Evolutionary conservation across 2,329 filamentous ascomycete genomes (phyloP), one percentile per base, ranked within the genome.

Genomic region (Aspergillus fumigatus): DNA sequence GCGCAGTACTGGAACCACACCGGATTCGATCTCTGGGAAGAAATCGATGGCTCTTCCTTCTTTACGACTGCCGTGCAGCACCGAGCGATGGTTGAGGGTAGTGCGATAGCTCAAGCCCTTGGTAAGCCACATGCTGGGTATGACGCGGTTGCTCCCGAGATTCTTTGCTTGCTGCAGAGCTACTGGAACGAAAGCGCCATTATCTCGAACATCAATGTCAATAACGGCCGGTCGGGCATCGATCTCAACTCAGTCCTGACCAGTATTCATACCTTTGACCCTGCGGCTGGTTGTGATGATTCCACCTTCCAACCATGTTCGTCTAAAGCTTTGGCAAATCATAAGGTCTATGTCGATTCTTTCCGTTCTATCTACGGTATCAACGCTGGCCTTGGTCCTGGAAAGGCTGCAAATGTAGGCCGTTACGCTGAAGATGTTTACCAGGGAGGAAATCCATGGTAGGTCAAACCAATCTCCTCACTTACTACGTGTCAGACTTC

Each of bases 11-110:
- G 78, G 74, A 82, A 81, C 57, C 25, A 58, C 17, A 79, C 77
- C 3, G 78, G 78, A 3, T 93, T 86, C 64, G 90, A 94, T 70
- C 80, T 94, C 2, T 93, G 89, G 90, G 90, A 93, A 70, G 89
- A 93, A 70, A 84, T 92, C 14, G 77, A 80, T 26, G 88, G 88
- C 43, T 85, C 83, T 26, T 90, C 88, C 2, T 93, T 91, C 77
- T 93, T 92, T 73, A 92, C 89, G 2, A 76, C 85, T 23, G 83
- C 84, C 6, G 81, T 82, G 48, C 84, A 89, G 59, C 84, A 92
- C 69, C 83, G 88, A 62, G 80, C 84, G 65, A 66, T 80, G 61
- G 70, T 79, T 5, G 63, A 73, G 73, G 89, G 89, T 4, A 82
- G 78, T 52, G 78, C 79, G 2, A 78, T 92, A n/a, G 88, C 89